These are phyloP conservation scores for Carex scoparia DNA, from an alignment of 176 grass and related monocot genomes.

Conservation along the genomic window DNA sequence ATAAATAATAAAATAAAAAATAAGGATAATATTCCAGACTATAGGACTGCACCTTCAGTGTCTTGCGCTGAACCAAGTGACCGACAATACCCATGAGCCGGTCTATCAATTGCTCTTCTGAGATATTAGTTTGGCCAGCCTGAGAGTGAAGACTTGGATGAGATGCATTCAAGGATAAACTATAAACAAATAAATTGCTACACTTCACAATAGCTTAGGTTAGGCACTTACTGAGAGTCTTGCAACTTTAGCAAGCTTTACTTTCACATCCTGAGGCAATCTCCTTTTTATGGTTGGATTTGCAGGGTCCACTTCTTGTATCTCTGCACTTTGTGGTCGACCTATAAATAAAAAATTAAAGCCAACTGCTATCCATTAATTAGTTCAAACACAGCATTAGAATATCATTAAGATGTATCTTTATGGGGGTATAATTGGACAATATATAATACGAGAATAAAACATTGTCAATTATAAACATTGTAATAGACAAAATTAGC, in stretches of 20 bases:
- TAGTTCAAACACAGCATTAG: slow-evolving; percentile 1
- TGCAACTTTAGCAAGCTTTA: slow-evolving; percentile 97
- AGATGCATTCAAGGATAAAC: not conserved
- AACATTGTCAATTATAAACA: not conserved
- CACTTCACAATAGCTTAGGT: slow-evolving; percentile 15
- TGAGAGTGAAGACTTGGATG: slow-evolving; percentile 29
- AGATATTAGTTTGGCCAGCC: slow-evolving; percentile 76
- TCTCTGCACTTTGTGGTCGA: slow-evolving; percentile 58
- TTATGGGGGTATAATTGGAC: not conserved
- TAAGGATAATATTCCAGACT: not conserved
- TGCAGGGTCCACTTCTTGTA: slow-evolving; percentile 69
- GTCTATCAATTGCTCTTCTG: slow-evolving; percentile 77
- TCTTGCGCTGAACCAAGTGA: slow-evolving; percentile 89
- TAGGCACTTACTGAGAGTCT: slow-evolving; percentile 79
- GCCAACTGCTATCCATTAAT: slow-evolving; percentile 31
- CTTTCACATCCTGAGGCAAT: slow-evolving; percentile 85
- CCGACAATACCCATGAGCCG: slow-evolving; percentile 96
- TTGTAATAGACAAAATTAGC: not conserved
- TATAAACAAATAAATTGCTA: not conserved
- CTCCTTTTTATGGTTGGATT: slow-evolving; percentile 76
- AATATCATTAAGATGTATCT: not conserved
- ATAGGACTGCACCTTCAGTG: slow-evolving; percentile 54
- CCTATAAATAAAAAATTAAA: slow-evolving; percentile 55
- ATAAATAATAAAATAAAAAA: not conserved
- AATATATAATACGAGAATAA: not conserved